phyloP scores from a whole-genome alignment of 306 rosid genomes.

The Prunus armeniaca region DNA sequence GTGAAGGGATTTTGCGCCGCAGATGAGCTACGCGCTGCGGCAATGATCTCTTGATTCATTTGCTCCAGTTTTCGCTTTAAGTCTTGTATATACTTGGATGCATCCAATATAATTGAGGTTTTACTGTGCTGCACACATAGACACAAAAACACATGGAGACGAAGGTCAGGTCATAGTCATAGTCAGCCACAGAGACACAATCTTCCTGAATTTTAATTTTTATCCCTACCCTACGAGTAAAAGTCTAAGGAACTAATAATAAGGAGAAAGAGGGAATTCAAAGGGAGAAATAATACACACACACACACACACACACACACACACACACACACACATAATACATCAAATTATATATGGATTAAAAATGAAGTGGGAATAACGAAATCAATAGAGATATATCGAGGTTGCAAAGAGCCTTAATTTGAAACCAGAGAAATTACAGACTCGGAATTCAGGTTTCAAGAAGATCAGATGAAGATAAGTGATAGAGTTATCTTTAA shows the following conservation, averaged over 20 bases:
- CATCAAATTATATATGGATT: neutral
- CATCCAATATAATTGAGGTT: constrained; percentile 38
- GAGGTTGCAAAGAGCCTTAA: neutral
- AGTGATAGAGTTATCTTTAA: neutral
- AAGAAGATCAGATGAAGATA: neutral
- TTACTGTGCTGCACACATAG: constrained; percentile 28
- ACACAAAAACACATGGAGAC: neutral
- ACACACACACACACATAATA: neutral
- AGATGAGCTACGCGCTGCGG: neutral
- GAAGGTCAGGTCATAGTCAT: too few relatives aligned
- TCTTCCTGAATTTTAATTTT: too few relatives aligned
- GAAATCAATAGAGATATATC: neutral
- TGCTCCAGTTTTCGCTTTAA: constrained; percentile 35
- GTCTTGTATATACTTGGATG: constrained; percentile 31
- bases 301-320: neutral
- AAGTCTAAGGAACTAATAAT: too few relatives aligned
- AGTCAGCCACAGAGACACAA: too few relatives aligned
- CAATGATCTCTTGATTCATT: constrained; percentile 6
- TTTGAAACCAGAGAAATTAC: neutral
- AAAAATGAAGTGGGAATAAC: neutral
- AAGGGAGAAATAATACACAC: neutral
- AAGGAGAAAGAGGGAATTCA: too few relatives aligned
- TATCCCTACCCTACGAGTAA: too few relatives aligned
- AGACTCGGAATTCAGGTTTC: neutral
- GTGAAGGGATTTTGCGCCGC: constrained; percentile 40